Evolutionary conservation across 345 rosid species (phyloP), one percentile per base, ranked within the genome.

Genomic region (Sisymbrium irio): DNA sequence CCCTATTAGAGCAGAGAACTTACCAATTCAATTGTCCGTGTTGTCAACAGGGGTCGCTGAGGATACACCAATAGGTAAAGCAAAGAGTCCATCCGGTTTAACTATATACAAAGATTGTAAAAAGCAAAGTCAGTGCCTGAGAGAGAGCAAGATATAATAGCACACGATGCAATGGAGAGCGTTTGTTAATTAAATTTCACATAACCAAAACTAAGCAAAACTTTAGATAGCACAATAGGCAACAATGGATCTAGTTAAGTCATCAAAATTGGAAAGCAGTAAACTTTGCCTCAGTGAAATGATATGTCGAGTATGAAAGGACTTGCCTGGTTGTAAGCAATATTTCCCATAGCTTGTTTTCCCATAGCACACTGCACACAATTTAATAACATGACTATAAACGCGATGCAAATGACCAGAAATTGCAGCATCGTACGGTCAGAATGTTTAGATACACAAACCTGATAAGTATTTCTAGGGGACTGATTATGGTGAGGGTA

Each of bases 401-500:
- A 45, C 35, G 14, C 20, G 58, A 76, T 56, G 61, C 53, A 62
- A 53, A 70, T 22, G 5, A 61, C 40, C 46, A 37, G 9, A 76
- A 37, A 39, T n/a, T 39, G 46, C 18, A 71, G 72, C 67, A 27
- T 71, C 62, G 35, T 45, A 66, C 39, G 67, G 67, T 66, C 61
- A 73, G 5, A 78, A 17, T 61, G 58, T 68, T 49, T 19, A 32
- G 15, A 72, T 8, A 49, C 58, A 47, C 54, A 63, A 76, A 94
- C 98, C 97, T 89, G 97, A 75, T 91, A 94, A 17, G 97, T 94
- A 74, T 94, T 94, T 82, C 98, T 85, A 62, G 98, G 98, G 69
- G 97, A 94, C 81, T 94, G 98, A 77, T 94, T 94, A 82, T 94
- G 98, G 85, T 94, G 97, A 80, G 97, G 97, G 76, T 71, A 94